Conservation (phyloP, 2,329 filamentous ascomycete species). For the Hypoxylon sp. region DNA sequence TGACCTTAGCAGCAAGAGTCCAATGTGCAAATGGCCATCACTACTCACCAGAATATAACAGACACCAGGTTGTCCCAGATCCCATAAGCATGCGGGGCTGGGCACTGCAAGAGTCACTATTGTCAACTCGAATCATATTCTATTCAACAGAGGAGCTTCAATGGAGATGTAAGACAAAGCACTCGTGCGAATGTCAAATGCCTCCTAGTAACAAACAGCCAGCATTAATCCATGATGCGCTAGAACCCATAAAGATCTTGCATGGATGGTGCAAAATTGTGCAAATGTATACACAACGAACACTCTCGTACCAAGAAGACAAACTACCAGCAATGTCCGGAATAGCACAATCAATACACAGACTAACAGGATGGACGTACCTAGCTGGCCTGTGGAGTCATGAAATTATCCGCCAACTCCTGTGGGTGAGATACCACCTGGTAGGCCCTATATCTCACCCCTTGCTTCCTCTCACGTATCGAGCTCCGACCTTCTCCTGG, state of each 20-base stretch:
- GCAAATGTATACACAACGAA: not conserved
- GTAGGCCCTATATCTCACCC: not conserved
- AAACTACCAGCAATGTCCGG: slow-evolving; percentile 4
- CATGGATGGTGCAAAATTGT: not conserved
- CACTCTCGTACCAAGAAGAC: slow-evolving; percentile 1
- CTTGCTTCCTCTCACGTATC: not conserved
- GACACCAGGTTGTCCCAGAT: not conserved
- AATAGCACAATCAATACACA: slow-evolving; percentile 3
- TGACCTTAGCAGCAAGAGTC: not conserved
- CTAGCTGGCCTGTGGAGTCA: slow-evolving; percentile 8
- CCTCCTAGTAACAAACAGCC: not conserved
- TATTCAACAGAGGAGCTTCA: not conserved
- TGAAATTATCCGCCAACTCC: slow-evolving; percentile 11
- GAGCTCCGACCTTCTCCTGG: slow-evolving; percentile 10
- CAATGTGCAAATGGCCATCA: not conserved
- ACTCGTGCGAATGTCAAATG: not conserved
- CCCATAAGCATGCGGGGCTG: not conserved
- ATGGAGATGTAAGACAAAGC: not conserved
- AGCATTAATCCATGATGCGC: not conserved
- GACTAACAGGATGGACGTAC: not conserved
- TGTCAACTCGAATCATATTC: not conserved
- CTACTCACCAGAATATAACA: not conserved
- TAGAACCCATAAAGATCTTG: not conserved
- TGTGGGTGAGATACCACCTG: not conserved
- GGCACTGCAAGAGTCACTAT: not conserved